phyloP scores from a whole-genome alignment of 306 rosid species.

The Trichosanthes cucumerina region DNA sequence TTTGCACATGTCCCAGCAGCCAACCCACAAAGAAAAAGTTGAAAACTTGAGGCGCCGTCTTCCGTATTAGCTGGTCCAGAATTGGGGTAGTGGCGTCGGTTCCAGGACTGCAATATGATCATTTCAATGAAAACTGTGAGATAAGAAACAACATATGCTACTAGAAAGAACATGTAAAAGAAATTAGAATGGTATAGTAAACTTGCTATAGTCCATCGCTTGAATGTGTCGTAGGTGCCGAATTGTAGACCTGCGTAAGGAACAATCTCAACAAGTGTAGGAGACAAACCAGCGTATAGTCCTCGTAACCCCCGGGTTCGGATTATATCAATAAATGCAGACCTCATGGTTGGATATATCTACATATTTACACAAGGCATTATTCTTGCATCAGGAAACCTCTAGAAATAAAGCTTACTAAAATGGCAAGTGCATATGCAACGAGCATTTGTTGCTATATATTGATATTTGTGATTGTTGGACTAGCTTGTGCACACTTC shows the following conservation, averaged over 20 bases:
- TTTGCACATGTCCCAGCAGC: constrained; percentile 94
- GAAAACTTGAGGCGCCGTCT: constrained; percentile 56
- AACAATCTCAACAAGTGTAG: constrained; percentile 90
- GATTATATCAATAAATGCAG: constrained; percentile 65
- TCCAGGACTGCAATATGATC: constrained; percentile 49
- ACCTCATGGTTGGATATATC: constrained; percentile 89
- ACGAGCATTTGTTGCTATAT: background rate
- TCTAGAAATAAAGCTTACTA: background rate
- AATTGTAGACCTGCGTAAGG: constrained; percentile 96
- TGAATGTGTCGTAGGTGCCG: constrained; percentile 89
- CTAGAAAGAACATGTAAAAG: background rate
- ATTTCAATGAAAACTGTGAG: background rate
- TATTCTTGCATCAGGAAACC: background rate
- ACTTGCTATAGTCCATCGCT: constrained; percentile 78
- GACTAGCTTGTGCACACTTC: too few species aligned
- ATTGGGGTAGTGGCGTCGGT: constrained; percentile 27
- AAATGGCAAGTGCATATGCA: background rate
- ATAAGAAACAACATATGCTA: background rate
- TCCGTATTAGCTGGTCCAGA: constrained; percentile 17
- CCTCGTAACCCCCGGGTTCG: constrained; percentile 63
- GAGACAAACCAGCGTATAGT: constrained; percentile 78
- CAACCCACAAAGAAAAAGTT: constrained; percentile 76
- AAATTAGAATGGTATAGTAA: background rate
- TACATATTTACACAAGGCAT: constrained; percentile 19
- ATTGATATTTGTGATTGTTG: too few species aligned